A percentile compares a stretch with the other conserved stretches of the same genome.
These are phyloP conservation scores for Lactarius quietus DNA, from an alignment of 768 basidiomycete genomes.

Conservation along the genomic window DNA sequence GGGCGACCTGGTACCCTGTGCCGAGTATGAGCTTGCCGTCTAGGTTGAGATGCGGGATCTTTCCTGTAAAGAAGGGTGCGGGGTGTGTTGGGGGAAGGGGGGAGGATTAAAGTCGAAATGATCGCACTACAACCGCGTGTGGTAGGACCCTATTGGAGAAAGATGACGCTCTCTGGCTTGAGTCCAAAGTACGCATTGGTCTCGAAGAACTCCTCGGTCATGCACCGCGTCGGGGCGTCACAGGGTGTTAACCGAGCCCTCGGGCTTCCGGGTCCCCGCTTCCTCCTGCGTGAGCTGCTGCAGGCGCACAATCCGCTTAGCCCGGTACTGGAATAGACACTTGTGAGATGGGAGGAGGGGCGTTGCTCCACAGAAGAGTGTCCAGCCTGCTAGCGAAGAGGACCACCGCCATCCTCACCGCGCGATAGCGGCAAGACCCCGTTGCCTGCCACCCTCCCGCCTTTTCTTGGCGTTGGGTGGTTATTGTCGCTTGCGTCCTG, in stretches of 20 bases:
- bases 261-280: conserved; percentile 45
- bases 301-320: conserved; percentile 85
- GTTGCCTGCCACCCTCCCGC: conserved; percentile 66
- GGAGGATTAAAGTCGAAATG: not conserved
- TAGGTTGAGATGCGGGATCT: conserved; percentile 89
- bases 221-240: conserved; percentile 77
- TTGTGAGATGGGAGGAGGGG: conserved; percentile 86
- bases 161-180: conserved; percentile 67
- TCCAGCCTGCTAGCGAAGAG: conserved; percentile 99
- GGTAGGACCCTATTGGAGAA: too few relatives aligned
- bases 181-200: conserved; percentile 81
- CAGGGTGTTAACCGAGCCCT: conserved; percentile 59
- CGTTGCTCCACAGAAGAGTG: conserved; percentile 86
- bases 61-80: conserved; percentile 56
- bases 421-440: conserved; percentile 79
- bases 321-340: conserved; percentile 93
- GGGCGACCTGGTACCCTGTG: conserved; percentile 69
- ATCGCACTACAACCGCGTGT: too few relatives aligned
- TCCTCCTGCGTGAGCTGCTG: conserved; percentile 69
- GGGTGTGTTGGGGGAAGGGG: not conserved
- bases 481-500: conserved; percentile 66
- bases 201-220: conserved; percentile 83
- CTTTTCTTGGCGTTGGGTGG: conserved; percentile 50
- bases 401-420: conserved; percentile 88
- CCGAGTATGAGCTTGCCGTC: conserved; percentile 93